phyloP scores from a whole-genome alignment of 495 filamentous ascomycete species.

The Daldinia decipiens region DNA sequence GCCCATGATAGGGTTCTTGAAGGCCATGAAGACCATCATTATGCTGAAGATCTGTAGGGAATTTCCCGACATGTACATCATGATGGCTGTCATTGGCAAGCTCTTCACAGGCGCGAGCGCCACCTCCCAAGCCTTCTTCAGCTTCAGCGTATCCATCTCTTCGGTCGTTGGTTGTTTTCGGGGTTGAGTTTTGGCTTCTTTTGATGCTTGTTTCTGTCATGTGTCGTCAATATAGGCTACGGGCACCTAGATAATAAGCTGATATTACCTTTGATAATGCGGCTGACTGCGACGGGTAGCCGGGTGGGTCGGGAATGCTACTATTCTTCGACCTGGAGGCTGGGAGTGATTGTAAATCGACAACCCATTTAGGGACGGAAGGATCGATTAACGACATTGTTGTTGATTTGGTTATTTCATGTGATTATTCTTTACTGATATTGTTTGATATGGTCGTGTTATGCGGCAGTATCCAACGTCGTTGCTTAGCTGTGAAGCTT shows the following conservation, averaged over 20 bases:
- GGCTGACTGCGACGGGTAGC: constrained; percentile 70
- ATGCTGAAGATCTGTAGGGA: constrained; percentile 98
- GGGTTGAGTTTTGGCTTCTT: constrained; percentile 54
- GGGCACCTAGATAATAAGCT: not conserved
- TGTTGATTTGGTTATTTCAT: not conserved
- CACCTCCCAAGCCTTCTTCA: constrained; percentile 99
- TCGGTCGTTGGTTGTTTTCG: constrained; percentile 70
- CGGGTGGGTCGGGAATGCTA: constrained; percentile 85
- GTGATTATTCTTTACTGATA: not conserved
- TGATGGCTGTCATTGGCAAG: constrained; percentile 97
- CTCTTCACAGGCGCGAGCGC: constrained; percentile 93
- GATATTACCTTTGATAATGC: constrained; percentile 64
- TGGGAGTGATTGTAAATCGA: constrained; percentile 76
- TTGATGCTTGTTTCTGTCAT: constrained; percentile 56
- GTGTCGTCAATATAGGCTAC: constrained; percentile 11
- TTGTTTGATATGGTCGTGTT: not conserved
- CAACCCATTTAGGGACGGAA: constrained; percentile 77
- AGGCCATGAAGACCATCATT: constrained; percentile 99
- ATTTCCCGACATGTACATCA: constrained; percentile 99
- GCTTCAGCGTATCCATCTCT: constrained; percentile 92
- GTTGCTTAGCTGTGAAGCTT: constrained; percentile 1
- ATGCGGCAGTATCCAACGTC: not conserved
- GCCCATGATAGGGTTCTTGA: constrained; percentile 93
- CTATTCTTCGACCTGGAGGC: constrained; percentile 63
- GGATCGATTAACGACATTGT: constrained; percentile 34